These are phyloP conservation scores for Tricholoma sp. DNA, from an alignment of 768 basidiomycete genomes.

Conservation along the genomic window DNA sequence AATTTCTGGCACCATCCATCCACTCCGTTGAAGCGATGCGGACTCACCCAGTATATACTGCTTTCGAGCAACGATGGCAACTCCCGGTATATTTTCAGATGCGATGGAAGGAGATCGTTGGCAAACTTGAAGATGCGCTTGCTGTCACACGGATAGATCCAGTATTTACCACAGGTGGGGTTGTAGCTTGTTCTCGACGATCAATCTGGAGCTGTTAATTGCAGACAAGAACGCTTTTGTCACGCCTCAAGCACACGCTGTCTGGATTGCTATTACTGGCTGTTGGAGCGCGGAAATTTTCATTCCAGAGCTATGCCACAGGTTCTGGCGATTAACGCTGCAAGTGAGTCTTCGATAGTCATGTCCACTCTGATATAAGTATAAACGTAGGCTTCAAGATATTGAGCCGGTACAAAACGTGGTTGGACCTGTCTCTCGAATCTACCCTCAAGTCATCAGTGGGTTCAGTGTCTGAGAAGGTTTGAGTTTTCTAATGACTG, in stretches of 20 bases:
- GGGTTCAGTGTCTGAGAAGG: constrained; percentile 27
- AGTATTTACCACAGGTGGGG: constrained; percentile 35
- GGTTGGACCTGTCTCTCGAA: constrained; percentile 58
- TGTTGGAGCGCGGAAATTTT: constrained; percentile 89
- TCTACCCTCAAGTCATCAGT: constrained; percentile 26
- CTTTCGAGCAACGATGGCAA: constrained; percentile 90
- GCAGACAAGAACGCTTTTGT: constrained; percentile 37
- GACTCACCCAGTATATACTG: constrained; percentile 57
- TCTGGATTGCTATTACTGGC: constrained; percentile 67
- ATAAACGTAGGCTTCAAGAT: constrained; percentile 43
- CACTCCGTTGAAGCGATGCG: constrained; percentile 70
- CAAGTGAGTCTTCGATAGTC: constrained; percentile 51
- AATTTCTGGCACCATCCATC: constrained; percentile 74
- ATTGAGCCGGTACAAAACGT: constrained; percentile 70
- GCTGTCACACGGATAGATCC: constrained; percentile 36
- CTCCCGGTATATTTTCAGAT: constrained; percentile 96
- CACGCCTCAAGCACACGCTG: constrained; percentile 60
- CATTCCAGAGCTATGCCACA: constrained; percentile 73
- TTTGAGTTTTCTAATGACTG: constrained; percentile 2
- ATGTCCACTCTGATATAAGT: neutral
- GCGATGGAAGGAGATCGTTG: constrained; percentile 92
- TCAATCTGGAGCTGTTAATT: neutral
- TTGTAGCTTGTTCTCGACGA: neutral
- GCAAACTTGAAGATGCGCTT: constrained; percentile 67
- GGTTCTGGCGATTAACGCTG: constrained; percentile 89